These are phyloP conservation scores for Chlorociboria aeruginascens DNA, from an alignment of 495 filamentous ascomycete genomes.

Conservation along the genomic window DNA sequence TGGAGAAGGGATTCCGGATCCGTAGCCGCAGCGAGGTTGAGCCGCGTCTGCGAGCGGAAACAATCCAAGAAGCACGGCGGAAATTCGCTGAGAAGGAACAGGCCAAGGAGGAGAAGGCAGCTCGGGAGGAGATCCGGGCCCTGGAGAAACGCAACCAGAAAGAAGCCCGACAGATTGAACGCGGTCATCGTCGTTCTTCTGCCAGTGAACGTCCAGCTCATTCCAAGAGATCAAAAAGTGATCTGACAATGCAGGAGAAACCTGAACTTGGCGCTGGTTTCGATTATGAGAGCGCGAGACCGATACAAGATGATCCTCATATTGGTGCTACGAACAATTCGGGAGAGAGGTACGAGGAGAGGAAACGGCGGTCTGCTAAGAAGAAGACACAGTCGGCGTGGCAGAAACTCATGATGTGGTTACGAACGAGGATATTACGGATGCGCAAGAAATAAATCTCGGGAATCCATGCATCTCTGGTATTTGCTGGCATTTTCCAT, in stretches of 20 bases:
- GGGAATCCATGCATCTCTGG: too few relatives aligned
- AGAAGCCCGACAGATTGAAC: slow-evolving; percentile 13
- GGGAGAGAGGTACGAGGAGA: not conserved
- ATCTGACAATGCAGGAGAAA: slow-evolving; percentile 14
- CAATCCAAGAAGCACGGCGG: slow-evolving; percentile 37
- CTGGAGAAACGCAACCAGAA: slow-evolving; percentile 15
- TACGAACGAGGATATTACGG: slow-evolving; percentile 28
- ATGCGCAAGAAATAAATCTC: slow-evolving; percentile 7
- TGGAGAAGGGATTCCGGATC: slow-evolving; percentile 38
- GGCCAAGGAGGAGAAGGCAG: slow-evolving; percentile 43
- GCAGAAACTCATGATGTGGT: slow-evolving; percentile 42
- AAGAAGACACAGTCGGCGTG: slow-evolving; percentile 40
- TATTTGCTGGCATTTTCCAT: too few relatives aligned
- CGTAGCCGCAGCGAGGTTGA: slow-evolving; percentile 40
- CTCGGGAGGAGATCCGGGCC: slow-evolving; percentile 36
- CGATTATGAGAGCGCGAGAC: not conserved
- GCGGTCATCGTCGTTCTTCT: slow-evolving; percentile 5
- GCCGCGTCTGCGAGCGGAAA: slow-evolving; percentile 30
- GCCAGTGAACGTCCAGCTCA: slow-evolving; percentile 12
- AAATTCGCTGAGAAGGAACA: slow-evolving; percentile 41
- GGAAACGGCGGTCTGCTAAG: slow-evolving; percentile 25
- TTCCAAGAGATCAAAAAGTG: slow-evolving; percentile 14
- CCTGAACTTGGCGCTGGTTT: not conserved
- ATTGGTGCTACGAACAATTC: not conserved
- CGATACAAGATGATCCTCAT: not conserved